Evolutionary conservation across 148 eudicot species (phyloP).

Genomic region (Rhododendron mucronatum): DNA sequence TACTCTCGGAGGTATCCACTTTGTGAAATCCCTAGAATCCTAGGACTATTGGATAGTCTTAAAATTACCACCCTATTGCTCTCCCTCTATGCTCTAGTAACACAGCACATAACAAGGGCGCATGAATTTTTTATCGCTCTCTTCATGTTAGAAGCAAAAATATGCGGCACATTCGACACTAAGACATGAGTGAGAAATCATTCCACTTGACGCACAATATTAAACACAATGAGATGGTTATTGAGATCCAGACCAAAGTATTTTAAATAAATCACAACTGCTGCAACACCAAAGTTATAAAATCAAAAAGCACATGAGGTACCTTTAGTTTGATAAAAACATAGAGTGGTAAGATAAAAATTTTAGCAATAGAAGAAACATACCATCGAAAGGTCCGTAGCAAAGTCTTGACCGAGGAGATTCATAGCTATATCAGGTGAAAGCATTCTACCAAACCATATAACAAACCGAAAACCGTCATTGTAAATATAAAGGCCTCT

Average conservation of each 20-base stretch:
- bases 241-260: neutral
- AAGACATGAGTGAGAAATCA: neutral
- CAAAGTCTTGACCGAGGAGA: conserved; percentile 64
- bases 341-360: neutral
- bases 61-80: neutral
- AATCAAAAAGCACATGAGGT: neutral
- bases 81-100: neutral
- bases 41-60: neutral
- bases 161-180: neutral
- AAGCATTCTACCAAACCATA: conserved; percentile 91
- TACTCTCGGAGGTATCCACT: neutral
- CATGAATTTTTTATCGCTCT: neutral
- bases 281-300: neutral
- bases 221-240: neutral
- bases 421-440: conserved; percentile 67
- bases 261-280: neutral
- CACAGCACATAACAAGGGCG: neutral
- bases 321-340: neutral
- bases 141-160: neutral
- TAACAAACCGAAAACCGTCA: conserved; percentile 85
- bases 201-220: neutral
- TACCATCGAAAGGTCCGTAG: conserved; percentile 75
- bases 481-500: conserved; percentile 85
- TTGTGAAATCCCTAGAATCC: neutral
- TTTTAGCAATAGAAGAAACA: conserved; percentile 1